Conservation (phyloP, 805 yeast genomes). For the Crinitomyces ghanaensis region DNA sequence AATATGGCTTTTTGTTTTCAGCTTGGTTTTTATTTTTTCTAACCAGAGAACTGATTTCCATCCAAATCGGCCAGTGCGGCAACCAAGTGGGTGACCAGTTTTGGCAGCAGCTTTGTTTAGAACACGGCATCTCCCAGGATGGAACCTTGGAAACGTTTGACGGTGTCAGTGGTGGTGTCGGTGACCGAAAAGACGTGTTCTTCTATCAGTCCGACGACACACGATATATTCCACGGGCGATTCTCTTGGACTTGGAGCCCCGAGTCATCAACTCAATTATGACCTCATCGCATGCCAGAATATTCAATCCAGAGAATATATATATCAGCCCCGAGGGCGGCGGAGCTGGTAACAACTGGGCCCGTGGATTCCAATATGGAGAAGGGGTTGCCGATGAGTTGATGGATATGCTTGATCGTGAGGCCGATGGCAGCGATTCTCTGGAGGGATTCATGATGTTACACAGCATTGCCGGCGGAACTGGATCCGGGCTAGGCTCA, state of each 20-base stretch:
- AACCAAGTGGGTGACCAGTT: constrained; percentile 89
- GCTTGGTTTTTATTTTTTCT: constrained; percentile 5
- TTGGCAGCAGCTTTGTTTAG: constrained; percentile 80
- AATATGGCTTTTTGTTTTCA: too few relatives aligned
- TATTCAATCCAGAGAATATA: constrained; percentile 76
- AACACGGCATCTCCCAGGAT: constrained; percentile 71
- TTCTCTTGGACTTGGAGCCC: constrained; percentile 83
- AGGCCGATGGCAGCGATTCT: constrained; percentile 81
- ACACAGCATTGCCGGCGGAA: constrained; percentile 97
- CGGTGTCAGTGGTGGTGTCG: constrained; percentile 26
- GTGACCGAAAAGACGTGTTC: constrained; percentile 75
- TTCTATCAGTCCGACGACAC: constrained; percentile 65
- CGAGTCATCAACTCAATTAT: constrained; percentile 56
- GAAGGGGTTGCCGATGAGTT: constrained; percentile 57
- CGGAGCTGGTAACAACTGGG: constrained; percentile 97
- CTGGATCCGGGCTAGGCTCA: constrained; percentile 95
- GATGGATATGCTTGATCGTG: constrained; percentile 74
- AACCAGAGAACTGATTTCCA: constrained; percentile 28
- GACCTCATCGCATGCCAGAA: constrained; percentile 37
- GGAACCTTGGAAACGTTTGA: constrained; percentile 38
- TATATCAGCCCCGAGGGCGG: constrained; percentile 71
- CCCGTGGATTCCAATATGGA: constrained; percentile 76
- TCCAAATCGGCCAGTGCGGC: constrained; percentile 77
- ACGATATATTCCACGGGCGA: constrained; percentile 78
- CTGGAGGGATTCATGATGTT: constrained; percentile 81